phyloP scores from a whole-genome alignment of 2,329 filamentous ascomycete genomes.

The Geosmithia putterillii region DNA sequence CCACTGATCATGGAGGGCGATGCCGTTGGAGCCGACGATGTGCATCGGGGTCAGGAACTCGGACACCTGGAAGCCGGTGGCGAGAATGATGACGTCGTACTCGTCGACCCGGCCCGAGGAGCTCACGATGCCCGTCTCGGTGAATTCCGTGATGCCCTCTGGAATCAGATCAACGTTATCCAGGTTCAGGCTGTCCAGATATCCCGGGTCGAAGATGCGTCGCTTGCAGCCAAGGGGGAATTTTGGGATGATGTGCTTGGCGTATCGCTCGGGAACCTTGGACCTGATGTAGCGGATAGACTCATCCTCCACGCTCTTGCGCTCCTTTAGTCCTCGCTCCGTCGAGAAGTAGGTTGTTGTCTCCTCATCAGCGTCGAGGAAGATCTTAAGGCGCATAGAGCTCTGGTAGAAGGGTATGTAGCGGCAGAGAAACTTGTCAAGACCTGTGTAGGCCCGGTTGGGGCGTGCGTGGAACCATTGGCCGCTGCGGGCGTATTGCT shows the following conservation, averaged over 20 bases:
- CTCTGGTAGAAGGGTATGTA: too few relatives aligned
- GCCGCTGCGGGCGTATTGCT: too few relatives aligned
- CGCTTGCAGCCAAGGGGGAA: constrained; percentile 2
- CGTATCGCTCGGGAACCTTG: too few relatives aligned
- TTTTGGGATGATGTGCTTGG: neutral
- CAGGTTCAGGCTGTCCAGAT: constrained; percentile 10
- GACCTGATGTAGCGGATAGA: too few relatives aligned
- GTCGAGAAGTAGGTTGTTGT: too few relatives aligned
- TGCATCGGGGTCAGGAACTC: constrained; percentile 13
- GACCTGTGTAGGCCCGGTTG: too few relatives aligned
- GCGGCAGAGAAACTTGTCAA: too few relatives aligned
- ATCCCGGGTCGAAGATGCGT: constrained; percentile 7
- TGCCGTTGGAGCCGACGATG: constrained; percentile 10
- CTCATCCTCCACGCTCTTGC: too few relatives aligned
- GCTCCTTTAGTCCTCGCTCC: too few relatives aligned
- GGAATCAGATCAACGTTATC: constrained; percentile 12
- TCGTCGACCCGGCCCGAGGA: constrained; percentile 6
- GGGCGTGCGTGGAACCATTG: too few relatives aligned
- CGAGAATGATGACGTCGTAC: constrained; percentile 13
- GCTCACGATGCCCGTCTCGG: constrained; percentile 11
- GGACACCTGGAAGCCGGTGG: constrained; percentile 13
- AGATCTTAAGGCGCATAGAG: too few relatives aligned
- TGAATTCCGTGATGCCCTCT: constrained; percentile 10
- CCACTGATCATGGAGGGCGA: constrained; percentile 14
- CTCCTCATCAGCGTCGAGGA: too few relatives aligned